Evolutionary conservation across 2,329 filamentous ascomycete genomes (phyloP).

Genomic region (Penicillium oxalicum): DNA sequence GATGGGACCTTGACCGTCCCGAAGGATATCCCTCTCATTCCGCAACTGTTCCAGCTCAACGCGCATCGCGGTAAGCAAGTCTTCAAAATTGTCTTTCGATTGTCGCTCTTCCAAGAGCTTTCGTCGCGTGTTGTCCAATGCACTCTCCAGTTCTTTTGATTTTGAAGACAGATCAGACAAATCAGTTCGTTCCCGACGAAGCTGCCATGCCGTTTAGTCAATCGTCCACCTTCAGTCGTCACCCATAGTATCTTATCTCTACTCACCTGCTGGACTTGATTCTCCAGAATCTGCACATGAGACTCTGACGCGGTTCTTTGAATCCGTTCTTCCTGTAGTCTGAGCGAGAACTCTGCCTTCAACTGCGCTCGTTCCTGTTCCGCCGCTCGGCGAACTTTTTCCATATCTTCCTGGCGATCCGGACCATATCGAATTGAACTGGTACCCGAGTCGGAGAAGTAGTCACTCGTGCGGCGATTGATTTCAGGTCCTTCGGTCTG

Average conservation of each 20-base stretch:
- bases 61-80: conserved; percentile 76
- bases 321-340: conserved; percentile 78
- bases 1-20: conserved; percentile 73
- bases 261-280: conserved; percentile 62
- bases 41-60: conserved; percentile 74
- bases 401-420: conserved; percentile 65
- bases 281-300: conserved; percentile 76
- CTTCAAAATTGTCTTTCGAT: conserved; percentile 89
- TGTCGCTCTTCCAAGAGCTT: conserved; percentile 78
- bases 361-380: conserved; percentile 90
- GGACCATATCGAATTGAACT: conserved; percentile 72
- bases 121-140: conserved; percentile 75
- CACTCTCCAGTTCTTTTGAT: conserved; percentile 70
- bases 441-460: conserved; percentile 93
- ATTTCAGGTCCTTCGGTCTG: conserved; percentile 64
- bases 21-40: conserved; percentile 66
- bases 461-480: conserved; percentile 82
- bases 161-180: conserved; percentile 46
- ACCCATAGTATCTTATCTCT: too few relatives aligned
- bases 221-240: neutral
- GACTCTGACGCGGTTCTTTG: conserved; percentile 70
- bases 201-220: conserved; percentile 18
- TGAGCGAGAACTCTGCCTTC: conserved; percentile 75
- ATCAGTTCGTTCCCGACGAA: conserved; percentile 50
- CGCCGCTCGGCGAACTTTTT: conserved; percentile 71